Conservation (phyloP, 2,329 filamentous ascomycete genomes). For the Dactylellina sp. region DNA sequence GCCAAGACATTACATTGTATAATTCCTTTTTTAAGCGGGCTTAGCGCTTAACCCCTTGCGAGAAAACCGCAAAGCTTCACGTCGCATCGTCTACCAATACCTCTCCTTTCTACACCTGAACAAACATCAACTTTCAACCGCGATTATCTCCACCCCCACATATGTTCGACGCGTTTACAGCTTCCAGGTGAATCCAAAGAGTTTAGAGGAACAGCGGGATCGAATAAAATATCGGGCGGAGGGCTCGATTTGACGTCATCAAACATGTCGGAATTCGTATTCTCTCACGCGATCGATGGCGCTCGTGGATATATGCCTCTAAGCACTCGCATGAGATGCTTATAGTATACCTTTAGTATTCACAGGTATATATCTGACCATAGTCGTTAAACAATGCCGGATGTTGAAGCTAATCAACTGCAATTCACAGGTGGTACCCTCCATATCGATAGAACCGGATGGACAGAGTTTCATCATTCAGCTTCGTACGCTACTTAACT, state of each 20-base stretch:
- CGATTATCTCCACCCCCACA: constrained; percentile 52
- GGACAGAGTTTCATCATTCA: no score
- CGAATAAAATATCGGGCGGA: constrained; percentile 56
- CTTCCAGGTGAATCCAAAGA: background rate
- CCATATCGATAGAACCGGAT: no score
- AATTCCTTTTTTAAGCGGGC: constrained; percentile 51
- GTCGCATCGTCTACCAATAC: constrained; percentile 56
- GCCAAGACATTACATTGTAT: constrained; percentile 7
- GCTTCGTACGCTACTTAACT: no score
- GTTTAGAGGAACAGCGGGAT: constrained; percentile 10
- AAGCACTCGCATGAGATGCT: background rate
- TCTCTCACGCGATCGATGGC: background rate
- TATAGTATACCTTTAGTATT: background rate
- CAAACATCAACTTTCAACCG: constrained; percentile 38
- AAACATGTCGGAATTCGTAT: background rate
- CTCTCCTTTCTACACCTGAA: constrained; percentile 24
- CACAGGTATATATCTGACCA: background rate
- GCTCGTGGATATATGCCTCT: background rate
- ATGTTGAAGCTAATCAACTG: no score
- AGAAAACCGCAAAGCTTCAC: constrained; percentile 56
- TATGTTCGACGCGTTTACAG: constrained; percentile 43
- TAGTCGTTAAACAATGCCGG: no score
- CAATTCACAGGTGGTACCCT: no score
- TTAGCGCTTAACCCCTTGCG: constrained; percentile 55
- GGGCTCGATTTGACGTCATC: constrained; percentile 49